Evolutionary conservation across 306 rosid species (phyloP), one percentile per base, ranked within the genome.

Genomic region (Malus orientalis): DNA sequence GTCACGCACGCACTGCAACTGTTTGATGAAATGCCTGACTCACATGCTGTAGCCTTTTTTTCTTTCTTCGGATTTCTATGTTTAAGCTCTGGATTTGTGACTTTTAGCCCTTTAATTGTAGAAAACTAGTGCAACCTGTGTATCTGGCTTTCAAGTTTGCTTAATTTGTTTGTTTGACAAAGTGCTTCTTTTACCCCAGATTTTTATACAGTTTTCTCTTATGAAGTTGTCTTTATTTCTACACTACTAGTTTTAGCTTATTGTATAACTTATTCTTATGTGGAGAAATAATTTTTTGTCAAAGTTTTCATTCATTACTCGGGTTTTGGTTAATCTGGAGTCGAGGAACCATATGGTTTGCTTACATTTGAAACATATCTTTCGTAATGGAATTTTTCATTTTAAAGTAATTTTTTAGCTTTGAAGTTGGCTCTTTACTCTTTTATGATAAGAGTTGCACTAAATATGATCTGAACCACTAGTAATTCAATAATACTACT

Each of bases 21-120:
- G 83, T 81, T 86, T 55, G 86, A 77, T 66, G 85, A 80, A 79
- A 79, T 84, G 69, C 71, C 67, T 49, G 25, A 71, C 32, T 38
- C 6, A 18, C 47, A 54, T 22, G 23, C 40, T 4, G 20, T 33
- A 5, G 79, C 40, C 33, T 11, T 62, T 11, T 16, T 9, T 23
- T 20, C 18, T 7, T 55, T 47, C 36, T 30, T 20, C 1, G 11
- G 61, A 32, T 32, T 33, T 68, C 20, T 15, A 33, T 14, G 49
- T 77, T 77, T 20, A 42, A 29, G 29, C 10, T 58, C 47, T 54
- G 44, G 49, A 32, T 55, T 68, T 12, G 45, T 25, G 27, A 73
- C 22, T 9, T 15, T 33, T 55, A 8, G 19, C 47, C 9, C 66
- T 38, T 38, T 38, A 13, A 1, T 13, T 30, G 63, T 19, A 53